These are phyloP conservation scores for Lachancea dasiensis DNA, from an alignment of 805 yeast genomes.

Conservation along the genomic window DNA sequence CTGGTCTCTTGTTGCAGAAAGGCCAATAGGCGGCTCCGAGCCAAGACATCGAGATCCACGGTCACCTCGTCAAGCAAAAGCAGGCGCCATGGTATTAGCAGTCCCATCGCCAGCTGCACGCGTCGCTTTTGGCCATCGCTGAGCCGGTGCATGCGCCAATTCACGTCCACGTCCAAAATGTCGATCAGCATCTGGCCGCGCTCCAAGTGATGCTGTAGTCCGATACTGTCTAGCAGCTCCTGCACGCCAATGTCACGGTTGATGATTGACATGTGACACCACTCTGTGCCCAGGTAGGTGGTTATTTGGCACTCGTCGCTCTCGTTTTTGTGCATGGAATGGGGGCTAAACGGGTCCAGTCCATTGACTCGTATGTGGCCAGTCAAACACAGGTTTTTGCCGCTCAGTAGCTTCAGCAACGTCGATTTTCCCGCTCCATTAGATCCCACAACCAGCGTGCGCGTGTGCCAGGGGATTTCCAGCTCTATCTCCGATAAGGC, in stretches of 20 bases:
- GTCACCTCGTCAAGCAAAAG: conserved; percentile 93
- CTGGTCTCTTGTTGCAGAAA: conserved; percentile 73
- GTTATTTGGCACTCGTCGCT: conserved; percentile 43
- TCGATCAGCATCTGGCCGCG: conserved; percentile 72
- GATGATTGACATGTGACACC: conserved; percentile 91
- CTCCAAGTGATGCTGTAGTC: conserved; percentile 67
- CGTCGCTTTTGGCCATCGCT: conserved; percentile 95
- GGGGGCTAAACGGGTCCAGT: conserved; percentile 75
- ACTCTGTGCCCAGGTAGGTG: conserved; percentile 92
- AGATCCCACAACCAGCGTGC: conserved; percentile 82
- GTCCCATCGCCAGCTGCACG: conserved; percentile 91
- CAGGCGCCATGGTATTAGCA: conserved; percentile 83
- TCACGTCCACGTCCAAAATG: conserved; percentile 76
- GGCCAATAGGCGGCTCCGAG: conserved; percentile 63
- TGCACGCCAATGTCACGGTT: conserved; percentile 87
- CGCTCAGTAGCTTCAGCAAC: conserved; percentile 74
- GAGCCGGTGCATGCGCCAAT: conserved; percentile 88
- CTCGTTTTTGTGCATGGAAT: conserved; percentile 32
- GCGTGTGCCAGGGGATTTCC: conserved; percentile 59
- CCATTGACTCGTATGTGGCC: conserved; percentile 76
- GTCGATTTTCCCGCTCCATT: conserved; percentile 98
- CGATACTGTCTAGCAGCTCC: conserved; percentile 71
- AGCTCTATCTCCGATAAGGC: conserved; percentile 65
- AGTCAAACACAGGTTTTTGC: conserved; percentile 74
- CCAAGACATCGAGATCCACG: conserved; percentile 91